A percentile compares a stretch with the other conserved stretches of the same genome.
phyloP scores from a whole-genome alignment of 352 stramenopile genomes.

The Peronospora destructor region DNA sequence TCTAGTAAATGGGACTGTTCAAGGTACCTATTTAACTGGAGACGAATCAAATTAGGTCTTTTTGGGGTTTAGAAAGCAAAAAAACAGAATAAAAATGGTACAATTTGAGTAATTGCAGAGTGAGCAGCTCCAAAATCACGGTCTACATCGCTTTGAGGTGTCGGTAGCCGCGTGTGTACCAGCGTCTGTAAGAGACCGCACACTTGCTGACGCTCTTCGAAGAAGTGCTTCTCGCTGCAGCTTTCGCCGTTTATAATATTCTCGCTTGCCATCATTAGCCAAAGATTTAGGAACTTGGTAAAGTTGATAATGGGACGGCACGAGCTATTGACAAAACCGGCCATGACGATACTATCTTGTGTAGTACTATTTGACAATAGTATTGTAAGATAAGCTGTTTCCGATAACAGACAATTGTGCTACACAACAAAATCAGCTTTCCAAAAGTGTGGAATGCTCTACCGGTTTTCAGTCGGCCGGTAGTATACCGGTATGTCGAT shows the following conservation, averaged over 20 bases:
- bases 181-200: constrained; percentile 35
- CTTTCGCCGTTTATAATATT: constrained; percentile 28
- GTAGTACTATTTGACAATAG: too few relatives aligned
- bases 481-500: not conserved
- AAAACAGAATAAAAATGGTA: constrained; percentile 15
- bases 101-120: constrained; percentile 39
- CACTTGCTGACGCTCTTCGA: constrained; percentile 53
- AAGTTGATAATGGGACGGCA: not conserved
- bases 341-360: too few relatives aligned
- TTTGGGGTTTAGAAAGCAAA: not conserved
- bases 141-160: constrained; percentile 39
- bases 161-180: constrained; percentile 21
- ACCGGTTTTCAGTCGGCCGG: too few relatives aligned
- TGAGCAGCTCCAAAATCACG: constrained; percentile 37
- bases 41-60: not conserved
- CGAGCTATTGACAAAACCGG: too few relatives aligned
- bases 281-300: too few relatives aligned
- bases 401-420: too few relatives aligned
- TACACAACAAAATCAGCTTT: too few relatives aligned
- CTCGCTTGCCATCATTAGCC: not conserved
- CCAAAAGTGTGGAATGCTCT: too few relatives aligned
- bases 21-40: constrained; percentile 81
- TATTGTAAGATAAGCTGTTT: too few relatives aligned
- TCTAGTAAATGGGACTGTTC: constrained; percentile 89
- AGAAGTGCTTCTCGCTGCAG: constrained; percentile 53